These are phyloP conservation scores for Nakazawaea peltata DNA, from an alignment of 805 yeast species.

Conservation along the genomic window DNA sequence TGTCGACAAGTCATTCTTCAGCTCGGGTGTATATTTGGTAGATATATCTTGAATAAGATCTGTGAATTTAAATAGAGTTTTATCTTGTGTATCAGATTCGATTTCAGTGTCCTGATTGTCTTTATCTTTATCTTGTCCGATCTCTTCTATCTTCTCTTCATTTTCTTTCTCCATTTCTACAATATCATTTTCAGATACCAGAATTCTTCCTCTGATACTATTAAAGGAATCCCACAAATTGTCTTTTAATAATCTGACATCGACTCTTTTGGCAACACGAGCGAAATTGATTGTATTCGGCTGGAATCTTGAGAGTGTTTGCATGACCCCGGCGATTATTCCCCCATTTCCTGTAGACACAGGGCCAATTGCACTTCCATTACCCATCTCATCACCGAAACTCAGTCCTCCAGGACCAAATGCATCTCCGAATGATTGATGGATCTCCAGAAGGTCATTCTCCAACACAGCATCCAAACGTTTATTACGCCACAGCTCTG, in stretches of 20 bases:
- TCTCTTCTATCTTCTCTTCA: too few species aligned
- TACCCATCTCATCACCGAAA: constrained; percentile 1
- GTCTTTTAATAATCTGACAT: constrained; percentile 36
- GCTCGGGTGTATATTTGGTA: constrained; percentile 27
- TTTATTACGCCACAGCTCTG: constrained; percentile 1
- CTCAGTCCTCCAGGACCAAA: constrained; percentile 7
- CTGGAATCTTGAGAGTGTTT: constrained; percentile 11
- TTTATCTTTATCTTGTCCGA: constrained; percentile 11
- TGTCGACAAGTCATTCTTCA: constrained; percentile 35
- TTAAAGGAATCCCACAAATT: constrained; percentile 30
- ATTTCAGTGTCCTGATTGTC: constrained; percentile 2
- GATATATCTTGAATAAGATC: constrained; percentile 28
- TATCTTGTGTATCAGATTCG: neutral
- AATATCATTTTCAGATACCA: constrained; percentile 12
- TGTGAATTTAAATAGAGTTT: constrained; percentile 15
- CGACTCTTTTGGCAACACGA: constrained; percentile 39
- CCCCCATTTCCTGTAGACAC: too few species aligned
- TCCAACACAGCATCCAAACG: constrained; percentile 10
- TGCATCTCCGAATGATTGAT: constrained; percentile 14
- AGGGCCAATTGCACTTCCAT: constrained; percentile 16
- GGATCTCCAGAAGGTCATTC: constrained; percentile 16
- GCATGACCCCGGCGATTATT: too few species aligned
- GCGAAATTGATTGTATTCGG: constrained; percentile 33
- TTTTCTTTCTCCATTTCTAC: constrained; percentile 21
- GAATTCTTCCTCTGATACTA: neutral